phyloP scores from a whole-genome alignment of 805 yeast genomes.

The Myxozyma monticola region DNA sequence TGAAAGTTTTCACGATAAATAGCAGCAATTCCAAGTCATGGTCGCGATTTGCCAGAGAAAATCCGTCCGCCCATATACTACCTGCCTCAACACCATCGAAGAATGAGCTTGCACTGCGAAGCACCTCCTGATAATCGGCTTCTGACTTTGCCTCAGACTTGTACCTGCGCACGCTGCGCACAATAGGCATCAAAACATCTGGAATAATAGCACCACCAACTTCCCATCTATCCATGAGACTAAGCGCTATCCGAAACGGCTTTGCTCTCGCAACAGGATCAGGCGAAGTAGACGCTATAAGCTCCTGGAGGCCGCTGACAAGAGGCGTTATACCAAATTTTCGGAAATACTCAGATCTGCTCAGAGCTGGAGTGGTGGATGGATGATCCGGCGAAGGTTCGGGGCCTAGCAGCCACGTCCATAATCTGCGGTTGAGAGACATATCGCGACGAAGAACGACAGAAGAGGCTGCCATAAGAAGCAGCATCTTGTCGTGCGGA shows the following conservation, averaged over 20 bases:
- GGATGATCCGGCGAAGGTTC: slow-evolving; percentile 42
- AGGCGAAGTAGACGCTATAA: slow-evolving; percentile 40
- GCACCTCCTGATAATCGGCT: slow-evolving; percentile 46
- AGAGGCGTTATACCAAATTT: slow-evolving; percentile 48
- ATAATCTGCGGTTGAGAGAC: slow-evolving; percentile 89
- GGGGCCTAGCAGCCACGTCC: slow-evolving; percentile 93
- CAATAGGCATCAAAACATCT: slow-evolving; percentile 61
- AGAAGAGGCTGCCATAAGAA: slow-evolving; percentile 62
- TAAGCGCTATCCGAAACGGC: slow-evolving; percentile 64
- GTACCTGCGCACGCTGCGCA: slow-evolving; percentile 49
- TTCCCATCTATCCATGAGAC: slow-evolving; percentile 93
- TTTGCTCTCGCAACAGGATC: slow-evolving; percentile 44
- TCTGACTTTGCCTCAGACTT: slow-evolving; percentile 33
- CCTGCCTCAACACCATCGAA: slow-evolving; percentile 85
- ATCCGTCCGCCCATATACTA: slow-evolving; percentile 70
- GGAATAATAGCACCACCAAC: slow-evolving; percentile 78
- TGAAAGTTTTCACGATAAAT: slow-evolving; percentile 64
- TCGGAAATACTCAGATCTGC: slow-evolving; percentile 31
- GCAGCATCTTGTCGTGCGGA: slow-evolving; percentile 53
- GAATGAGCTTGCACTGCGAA: slow-evolving; percentile 63
- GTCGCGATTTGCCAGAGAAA: slow-evolving; percentile 42
- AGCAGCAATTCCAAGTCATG: slow-evolving; percentile 50
- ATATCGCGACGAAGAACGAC: slow-evolving; percentile 81
- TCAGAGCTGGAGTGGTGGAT: slow-evolving; percentile 16
- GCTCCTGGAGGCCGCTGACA: slow-evolving; percentile 52